Base-by-base conservation (phyloP, 495 filamentous ascomycete species). In the Hypoxylon fuscum region DNA sequence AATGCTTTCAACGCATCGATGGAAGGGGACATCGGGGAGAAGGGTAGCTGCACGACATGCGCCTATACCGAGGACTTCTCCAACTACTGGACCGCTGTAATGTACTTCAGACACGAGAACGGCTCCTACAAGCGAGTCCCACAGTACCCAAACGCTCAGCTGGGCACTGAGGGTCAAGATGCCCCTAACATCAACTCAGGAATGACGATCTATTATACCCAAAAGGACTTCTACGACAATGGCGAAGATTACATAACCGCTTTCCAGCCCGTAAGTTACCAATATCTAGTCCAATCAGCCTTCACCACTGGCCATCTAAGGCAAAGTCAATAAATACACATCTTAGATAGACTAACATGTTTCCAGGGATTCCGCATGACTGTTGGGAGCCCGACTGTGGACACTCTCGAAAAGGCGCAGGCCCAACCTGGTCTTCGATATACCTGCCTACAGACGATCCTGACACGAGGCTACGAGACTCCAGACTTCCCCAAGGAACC, bases 121-220 rank as follows among this genome's bases (percentile, higher is more conserved):
- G 80, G 79, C 35, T 75, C 77, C 5, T 83, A 82, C 69, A 76
- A 81, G 63, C 72, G 75, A 5, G 77, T 83, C 6, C 78, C 79
- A 10, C 69, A 74, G 31, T 74, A 78, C 57, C 69, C 77, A 38
- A 80, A 81, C 59, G 69, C 74, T 14, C 76, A 73, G 27, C 68
- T 80, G 32, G 65, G 71, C 29, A 55, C 61, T 14, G 47, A 69
- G 43, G 38, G 69, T 59, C 44, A 46, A 38, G 48, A 77, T 47
- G 75, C 77, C 9, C 72, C 73, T 43, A 74, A 76, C 25, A 80
- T 79, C 60, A 77, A 75, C 41, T 79, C 78, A 5, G 80, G 80
- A 45, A 79, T 83, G 76, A 83, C 80, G 9, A 72, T 82, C 32
- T 83, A 83, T 64, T 83, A 82, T 43, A 81, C 79, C 2, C 77